phyloP scores from a whole-genome alignment of 306 rosid genomes.

The Medicago arabica region DNA sequence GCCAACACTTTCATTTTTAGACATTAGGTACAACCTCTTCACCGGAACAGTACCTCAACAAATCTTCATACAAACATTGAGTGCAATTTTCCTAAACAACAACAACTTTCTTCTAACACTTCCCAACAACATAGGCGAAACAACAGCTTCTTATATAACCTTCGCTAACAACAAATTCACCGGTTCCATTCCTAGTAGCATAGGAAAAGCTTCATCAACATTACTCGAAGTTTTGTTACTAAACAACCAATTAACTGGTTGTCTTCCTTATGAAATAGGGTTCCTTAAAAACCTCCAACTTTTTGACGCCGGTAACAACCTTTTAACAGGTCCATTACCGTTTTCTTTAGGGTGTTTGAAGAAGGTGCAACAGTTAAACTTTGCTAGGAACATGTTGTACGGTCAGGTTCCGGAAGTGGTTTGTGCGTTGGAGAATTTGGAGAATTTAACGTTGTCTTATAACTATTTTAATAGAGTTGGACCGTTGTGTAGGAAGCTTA shows the following conservation, averaged over 20 bases:
- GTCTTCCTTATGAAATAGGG: conserved; percentile 79
- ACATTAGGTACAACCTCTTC: conserved; percentile 73
- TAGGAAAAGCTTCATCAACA: conserved; percentile 55
- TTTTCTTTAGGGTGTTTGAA: conserved; percentile 68
- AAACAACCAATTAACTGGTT: conserved; percentile 73
- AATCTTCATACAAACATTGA: conserved; percentile 57
- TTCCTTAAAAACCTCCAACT: conserved; percentile 49
- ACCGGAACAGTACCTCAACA: conserved; percentile 70
- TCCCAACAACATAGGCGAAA: conserved; percentile 55
- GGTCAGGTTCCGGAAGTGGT: conserved; percentile 79
- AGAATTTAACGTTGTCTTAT: conserved; percentile 60
- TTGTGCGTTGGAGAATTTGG: conserved; percentile 59
- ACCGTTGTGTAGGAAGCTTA: conserved; percentile 65
- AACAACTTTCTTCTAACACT: conserved; percentile 65
- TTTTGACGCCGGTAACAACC: conserved; percentile 64
- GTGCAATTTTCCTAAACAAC: conserved; percentile 75
- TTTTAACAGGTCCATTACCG: conserved; percentile 75
- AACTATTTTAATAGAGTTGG: conserved; percentile 70
- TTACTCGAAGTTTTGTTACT: conserved; percentile 62
- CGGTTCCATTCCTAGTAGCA: conserved; percentile 68
- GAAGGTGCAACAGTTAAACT: conserved; percentile 64
- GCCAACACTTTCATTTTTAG: conserved; percentile 60
- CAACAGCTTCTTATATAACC: conserved; percentile 64
- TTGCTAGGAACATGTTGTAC: conserved; percentile 60
- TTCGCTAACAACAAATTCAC: conserved; percentile 82